Conservation (phyloP, 176 grass and related monocot species). For the Lolium rigidum region DNA sequence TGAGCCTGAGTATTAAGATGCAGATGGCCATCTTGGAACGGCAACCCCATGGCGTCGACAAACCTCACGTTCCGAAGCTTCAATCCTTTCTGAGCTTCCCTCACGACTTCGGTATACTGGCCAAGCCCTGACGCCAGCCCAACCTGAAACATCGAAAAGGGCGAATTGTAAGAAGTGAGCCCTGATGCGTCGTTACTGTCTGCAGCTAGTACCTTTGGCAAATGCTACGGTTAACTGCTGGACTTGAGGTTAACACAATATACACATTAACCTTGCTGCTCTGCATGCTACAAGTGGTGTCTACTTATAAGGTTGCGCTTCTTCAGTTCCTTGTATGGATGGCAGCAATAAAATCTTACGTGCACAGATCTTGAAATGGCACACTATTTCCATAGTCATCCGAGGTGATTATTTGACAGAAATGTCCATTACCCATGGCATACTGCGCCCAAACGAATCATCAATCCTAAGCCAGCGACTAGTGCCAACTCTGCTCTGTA, state of each 20-base stretch:
- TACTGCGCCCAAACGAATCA: not conserved
- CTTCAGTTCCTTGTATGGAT: not conserved
- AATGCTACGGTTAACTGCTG: not conserved
- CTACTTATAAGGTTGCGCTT: not conserved
- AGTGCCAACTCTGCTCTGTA: slow-evolving; percentile 7
- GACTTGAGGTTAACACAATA: not conserved
- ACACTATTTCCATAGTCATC: not conserved
- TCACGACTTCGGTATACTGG: slow-evolving; percentile 65
- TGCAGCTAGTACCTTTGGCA: not conserved
- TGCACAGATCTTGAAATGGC: not conserved
- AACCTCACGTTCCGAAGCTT: slow-evolving; percentile 69
- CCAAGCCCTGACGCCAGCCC: slow-evolving; percentile 87
- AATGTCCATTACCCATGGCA: not conserved
- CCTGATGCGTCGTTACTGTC: too few relatives aligned
- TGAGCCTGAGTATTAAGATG: slow-evolving; percentile 85
- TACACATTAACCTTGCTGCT: not conserved
- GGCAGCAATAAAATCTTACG: not conserved
- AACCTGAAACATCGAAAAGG: slow-evolving; percentile 47
- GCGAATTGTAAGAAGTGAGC: not conserved
- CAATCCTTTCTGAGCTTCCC: slow-evolving; percentile 70
- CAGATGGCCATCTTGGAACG: slow-evolving; percentile 68
- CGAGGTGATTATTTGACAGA: not conserved
- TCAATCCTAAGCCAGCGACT: not conserved
- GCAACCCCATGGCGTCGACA: slow-evolving; percentile 79
- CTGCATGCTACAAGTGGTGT: not conserved